A percentile compares a stretch with the other conserved stretches of the same genome.
Conservation (phyloP, 148 eudicot genomes). For the Vaccinium myrtillus region DNA sequence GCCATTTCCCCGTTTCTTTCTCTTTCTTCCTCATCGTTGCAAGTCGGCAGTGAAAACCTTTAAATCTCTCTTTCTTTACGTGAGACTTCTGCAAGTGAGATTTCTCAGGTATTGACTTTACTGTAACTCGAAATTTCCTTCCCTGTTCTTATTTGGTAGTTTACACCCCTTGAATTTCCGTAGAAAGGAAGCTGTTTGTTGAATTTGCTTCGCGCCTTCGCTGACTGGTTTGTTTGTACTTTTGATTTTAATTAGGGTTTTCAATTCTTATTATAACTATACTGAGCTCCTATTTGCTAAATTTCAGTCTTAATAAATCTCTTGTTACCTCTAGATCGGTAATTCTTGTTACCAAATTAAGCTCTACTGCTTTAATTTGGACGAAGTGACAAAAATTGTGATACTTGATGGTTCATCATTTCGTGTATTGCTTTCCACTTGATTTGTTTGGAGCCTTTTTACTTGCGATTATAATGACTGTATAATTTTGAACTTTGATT, state of each 20-base stretch:
- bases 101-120: background rate
- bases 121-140: background rate
- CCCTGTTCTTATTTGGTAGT: background rate
- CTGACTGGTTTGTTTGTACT: background rate
- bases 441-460: background rate
- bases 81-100: constrained; percentile 12
- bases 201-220: background rate
- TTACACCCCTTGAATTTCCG: background rate
- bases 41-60: background rate
- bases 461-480: background rate
- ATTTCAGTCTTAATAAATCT: background rate
- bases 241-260: background rate
- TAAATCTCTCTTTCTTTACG: background rate
- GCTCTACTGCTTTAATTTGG: background rate
- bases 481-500: background rate
- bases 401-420: too few species aligned
- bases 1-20: background rate
- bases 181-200: background rate
- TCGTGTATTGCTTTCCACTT: background rate
- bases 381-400: background rate
- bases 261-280: background rate
- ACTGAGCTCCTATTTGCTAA: background rate
- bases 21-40: background rate
- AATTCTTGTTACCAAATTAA: background rate
- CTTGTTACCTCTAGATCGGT: background rate